Percentiles rank a stretch among this genome's conserved stretches.
Conservation (phyloP, 1,139 yeast species). For the Protomyces inouyei region DNA sequence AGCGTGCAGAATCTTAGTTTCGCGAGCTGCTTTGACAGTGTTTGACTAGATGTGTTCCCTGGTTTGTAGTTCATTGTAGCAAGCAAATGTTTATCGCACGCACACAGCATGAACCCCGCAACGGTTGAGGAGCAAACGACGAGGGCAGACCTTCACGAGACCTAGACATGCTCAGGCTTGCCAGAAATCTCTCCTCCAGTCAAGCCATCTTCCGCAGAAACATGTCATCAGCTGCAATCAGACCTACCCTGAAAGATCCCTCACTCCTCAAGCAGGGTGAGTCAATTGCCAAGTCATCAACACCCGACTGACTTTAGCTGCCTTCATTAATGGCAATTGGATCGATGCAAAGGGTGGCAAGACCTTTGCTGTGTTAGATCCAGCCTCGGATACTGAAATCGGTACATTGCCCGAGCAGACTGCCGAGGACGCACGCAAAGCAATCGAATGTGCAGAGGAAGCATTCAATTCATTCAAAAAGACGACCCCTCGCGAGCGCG, state of each 20-base stretch:
- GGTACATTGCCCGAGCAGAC: constrained; percentile 55
- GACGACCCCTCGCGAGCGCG: constrained; percentile 61
- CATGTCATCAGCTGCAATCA: background rate
- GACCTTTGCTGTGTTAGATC: constrained; percentile 65
- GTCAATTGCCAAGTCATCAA: background rate
- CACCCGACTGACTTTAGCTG: constrained; percentile 33
- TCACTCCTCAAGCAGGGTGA: background rate
- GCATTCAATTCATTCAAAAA: constrained; percentile 58
- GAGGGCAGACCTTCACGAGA: too few species aligned
- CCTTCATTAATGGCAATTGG: constrained; percentile 73
- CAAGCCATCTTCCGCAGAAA: background rate
- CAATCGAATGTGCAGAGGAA: constrained; percentile 58
- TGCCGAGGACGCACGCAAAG: constrained; percentile 43
- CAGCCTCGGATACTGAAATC: constrained; percentile 61
- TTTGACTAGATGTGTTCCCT: too few species aligned
- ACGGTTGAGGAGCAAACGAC: too few species aligned
- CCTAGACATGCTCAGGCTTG: background rate
- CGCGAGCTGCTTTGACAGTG: too few species aligned
- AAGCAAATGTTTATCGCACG: too few species aligned
- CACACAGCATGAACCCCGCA: too few species aligned
- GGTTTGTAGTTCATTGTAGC: too few species aligned
- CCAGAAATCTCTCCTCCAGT: background rate
- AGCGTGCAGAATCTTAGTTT: too few species aligned
- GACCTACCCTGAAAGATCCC: background rate
- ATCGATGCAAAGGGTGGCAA: constrained; percentile 48